Percentiles rank a stretch among this genome's conserved stretches.
These are phyloP conservation scores for Exophiala alcalophila DNA, from an alignment of 2,329 filamentous ascomycete species.

Conservation along the genomic window DNA sequence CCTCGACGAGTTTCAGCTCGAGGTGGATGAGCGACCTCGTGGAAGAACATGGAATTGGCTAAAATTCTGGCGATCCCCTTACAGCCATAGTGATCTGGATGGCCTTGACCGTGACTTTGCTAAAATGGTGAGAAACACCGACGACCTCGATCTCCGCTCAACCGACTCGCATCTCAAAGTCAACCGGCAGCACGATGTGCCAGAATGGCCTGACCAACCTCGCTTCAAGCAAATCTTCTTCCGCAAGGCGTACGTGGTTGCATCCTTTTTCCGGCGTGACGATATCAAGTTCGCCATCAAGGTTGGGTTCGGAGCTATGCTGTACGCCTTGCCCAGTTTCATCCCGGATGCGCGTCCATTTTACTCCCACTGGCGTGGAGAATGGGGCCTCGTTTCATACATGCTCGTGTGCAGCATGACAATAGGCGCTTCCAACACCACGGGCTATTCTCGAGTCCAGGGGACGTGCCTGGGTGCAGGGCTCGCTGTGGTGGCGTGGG, in stretches of 20 bases:
- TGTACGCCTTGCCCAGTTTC: constrained; percentile 89
- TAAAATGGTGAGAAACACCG: constrained; percentile 13
- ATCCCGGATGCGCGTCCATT: constrained; percentile 71
- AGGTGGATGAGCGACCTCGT: constrained; percentile 59
- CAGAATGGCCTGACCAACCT: constrained; percentile 15
- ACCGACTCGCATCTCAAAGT: constrained; percentile 12
- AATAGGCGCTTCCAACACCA: constrained; percentile 92
- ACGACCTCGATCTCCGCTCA: constrained; percentile 27
- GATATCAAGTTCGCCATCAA: constrained; percentile 82
- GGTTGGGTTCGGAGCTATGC: constrained; percentile 81
- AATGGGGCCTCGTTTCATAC: constrained; percentile 95
- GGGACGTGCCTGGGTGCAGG: constrained; percentile 80
- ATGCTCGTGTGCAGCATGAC: constrained; percentile 99
- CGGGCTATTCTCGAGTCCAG: constrained; percentile 77
- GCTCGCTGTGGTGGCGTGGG: constrained; percentile 75
- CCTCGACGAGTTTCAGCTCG: constrained; percentile 75
- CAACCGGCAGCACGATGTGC: constrained; percentile 7
- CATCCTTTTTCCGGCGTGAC: constrained; percentile 59
- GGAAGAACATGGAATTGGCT: constrained; percentile 81
- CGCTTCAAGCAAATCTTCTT: constrained; percentile 25
- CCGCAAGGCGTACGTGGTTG: constrained; percentile 51
- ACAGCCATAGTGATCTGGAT: constrained; percentile 31
- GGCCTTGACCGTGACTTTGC: constrained; percentile 21
- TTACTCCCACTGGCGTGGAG: constrained; percentile 85
- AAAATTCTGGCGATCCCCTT: constrained; percentile 62